These are phyloP conservation scores for Fragosphaeria purpurea DNA, from an alignment of 2,329 filamentous ascomycete genomes.

Conservation along the genomic window DNA sequence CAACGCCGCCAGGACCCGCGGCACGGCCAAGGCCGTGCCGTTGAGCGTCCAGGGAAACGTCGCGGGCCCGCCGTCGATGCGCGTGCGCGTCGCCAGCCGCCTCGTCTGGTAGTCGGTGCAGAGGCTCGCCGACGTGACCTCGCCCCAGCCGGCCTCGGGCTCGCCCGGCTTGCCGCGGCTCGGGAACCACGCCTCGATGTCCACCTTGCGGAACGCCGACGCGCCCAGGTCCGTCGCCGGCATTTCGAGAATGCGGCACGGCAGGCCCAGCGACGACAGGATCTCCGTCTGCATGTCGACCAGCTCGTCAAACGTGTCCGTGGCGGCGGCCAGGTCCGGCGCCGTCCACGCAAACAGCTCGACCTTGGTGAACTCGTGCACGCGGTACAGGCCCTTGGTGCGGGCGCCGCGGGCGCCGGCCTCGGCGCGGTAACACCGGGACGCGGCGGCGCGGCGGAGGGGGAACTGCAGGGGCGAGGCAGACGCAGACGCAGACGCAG, in stretches of 20 bases:
- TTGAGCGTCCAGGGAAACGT: conserved; percentile 85
- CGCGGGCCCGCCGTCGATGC: conserved; percentile 43
- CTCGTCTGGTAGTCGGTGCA: conserved; percentile 93
- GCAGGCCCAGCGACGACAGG: conserved; percentile 62
- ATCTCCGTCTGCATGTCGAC: conserved; percentile 80
- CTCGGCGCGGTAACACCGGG: conserved; percentile 91
- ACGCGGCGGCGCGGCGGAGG: conserved; percentile 69
- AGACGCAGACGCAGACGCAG: conserved; percentile 78
- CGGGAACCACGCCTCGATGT: conserved; percentile 93
- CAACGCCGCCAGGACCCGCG: conserved; percentile 77
- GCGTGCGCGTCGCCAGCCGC: conserved; percentile 65
- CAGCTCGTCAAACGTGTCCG: conserved; percentile 71
- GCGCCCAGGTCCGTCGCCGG: conserved; percentile 80
- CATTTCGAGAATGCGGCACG: conserved; percentile 89
- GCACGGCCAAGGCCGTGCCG: conserved; percentile 86
- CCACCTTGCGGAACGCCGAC: conserved; percentile 74
- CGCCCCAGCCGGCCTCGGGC: conserved; percentile 53
- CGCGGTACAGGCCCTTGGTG: conserved; percentile 89
- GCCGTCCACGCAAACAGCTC: conserved; percentile 92
- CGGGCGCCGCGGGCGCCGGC: conserved; percentile 82
- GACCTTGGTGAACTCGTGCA: conserved; percentile 98
- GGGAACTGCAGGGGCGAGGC: conserved; percentile 61
- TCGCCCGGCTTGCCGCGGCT: conserved; percentile 38
- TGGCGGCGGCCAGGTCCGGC: conserved; percentile 39
- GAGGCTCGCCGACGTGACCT: conserved; percentile 81